Conservation (phyloP, 208 protist genomes). For the Acanthamoeba divionensis region DNA sequence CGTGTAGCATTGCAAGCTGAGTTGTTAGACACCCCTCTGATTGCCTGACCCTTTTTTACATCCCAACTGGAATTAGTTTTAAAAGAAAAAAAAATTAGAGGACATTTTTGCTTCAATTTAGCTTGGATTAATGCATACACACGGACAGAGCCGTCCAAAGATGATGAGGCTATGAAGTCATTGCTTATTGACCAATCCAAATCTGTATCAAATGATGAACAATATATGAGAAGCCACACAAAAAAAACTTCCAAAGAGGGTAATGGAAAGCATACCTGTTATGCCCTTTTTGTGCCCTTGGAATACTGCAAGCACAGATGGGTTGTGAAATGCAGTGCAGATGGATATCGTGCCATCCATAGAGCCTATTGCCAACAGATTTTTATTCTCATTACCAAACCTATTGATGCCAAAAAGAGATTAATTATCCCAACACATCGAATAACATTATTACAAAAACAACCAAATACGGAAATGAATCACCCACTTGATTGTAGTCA, state of each 20-base stretch:
- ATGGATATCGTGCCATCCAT: constrained; percentile 44
- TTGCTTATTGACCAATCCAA: constrained; percentile 35
- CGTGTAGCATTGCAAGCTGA: not conserved
- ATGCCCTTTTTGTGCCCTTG: not conserved
- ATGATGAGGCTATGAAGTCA: constrained; percentile 13
- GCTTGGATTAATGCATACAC: too few relatives aligned
- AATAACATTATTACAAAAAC: not conserved
- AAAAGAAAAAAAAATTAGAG: too few relatives aligned
- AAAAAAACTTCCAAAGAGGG: not conserved
- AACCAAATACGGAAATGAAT: not conserved
- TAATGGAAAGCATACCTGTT: not conserved
- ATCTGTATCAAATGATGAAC: not conserved
- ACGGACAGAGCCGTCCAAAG: not conserved
- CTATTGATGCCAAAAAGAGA: too few relatives aligned
- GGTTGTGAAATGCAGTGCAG: not conserved
- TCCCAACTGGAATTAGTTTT: too few relatives aligned
- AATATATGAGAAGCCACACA: not conserved
- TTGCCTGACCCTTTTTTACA: not conserved
- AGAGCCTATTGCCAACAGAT: constrained; percentile 26
- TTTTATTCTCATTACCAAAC: constrained; percentile 36
- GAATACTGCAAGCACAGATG: not conserved
- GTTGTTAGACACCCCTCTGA: not conserved
- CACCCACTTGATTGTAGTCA: not conserved
- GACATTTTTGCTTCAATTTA: too few relatives aligned
- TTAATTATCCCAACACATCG: not conserved